These are phyloP conservation scores for Tarenaya hassleriana DNA, from an alignment of 345 rosid genomes.

Conservation along the genomic window DNA sequence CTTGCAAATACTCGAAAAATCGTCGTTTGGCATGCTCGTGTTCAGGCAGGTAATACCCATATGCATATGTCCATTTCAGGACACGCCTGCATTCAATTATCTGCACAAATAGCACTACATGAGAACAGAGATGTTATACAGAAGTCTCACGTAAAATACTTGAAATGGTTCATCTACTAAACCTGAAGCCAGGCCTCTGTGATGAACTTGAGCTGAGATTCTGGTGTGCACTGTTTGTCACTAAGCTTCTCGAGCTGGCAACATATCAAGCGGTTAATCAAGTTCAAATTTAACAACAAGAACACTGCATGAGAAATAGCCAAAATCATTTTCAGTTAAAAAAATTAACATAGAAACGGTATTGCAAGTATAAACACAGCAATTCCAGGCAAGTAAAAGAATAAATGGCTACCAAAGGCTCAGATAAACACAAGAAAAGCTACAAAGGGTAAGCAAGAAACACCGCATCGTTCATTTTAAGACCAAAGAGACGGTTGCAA, in stretches of 20 bases:
- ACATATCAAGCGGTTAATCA: no score
- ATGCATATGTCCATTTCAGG: constrained; percentile 89
- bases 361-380: constrained; percentile 2
- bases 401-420: constrained; percentile 12
- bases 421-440: background rate
- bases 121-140: background rate
- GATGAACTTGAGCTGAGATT: constrained; percentile 76
- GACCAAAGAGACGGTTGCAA: background rate
- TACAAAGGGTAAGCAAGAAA: background rate
- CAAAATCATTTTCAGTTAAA: constrained; percentile 1
- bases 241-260: constrained; percentile 57
- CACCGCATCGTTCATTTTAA: background rate
- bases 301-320: constrained; percentile 16
- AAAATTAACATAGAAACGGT: background rate
- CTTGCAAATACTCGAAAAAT: constrained; percentile 87
- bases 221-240: constrained; percentile 59
- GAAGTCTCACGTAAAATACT: background rate
- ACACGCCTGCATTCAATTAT: constrained; percentile 89
- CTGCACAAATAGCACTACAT: constrained; percentile 29
- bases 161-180: constrained; percentile 19
- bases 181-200: constrained; percentile 87
- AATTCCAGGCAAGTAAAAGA: background rate
- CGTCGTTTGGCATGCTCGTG: constrained; percentile 48
- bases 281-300: constrained; percentile 26
- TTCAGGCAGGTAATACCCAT: constrained; percentile 76